A percentile compares a stretch with the other conserved stretches of the same genome.
These are phyloP conservation scores for Ploettnerulaceae sp. DNA, from an alignment of 2,329 filamentous ascomycete genomes.

Conservation along the genomic window DNA sequence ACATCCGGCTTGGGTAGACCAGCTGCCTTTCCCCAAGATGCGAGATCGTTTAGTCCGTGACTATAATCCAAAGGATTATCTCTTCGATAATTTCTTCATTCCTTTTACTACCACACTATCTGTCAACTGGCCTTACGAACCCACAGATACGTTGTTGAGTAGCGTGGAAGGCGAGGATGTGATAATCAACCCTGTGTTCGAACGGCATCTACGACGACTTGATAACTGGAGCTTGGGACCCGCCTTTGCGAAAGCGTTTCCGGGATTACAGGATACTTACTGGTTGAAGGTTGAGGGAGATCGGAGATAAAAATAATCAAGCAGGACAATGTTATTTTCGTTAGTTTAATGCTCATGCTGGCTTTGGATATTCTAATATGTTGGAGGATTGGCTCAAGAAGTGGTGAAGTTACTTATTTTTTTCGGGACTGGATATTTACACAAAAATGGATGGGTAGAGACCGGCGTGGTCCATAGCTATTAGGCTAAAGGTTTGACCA, in stretches of 20 bases:
- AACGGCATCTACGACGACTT: conserved; percentile 68
- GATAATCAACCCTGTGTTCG: conserved; percentile 81
- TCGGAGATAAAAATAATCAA: too few relatives aligned
- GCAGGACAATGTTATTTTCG: too few relatives aligned
- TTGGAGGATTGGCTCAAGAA: too few relatives aligned
- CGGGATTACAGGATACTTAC: conserved; percentile 46
- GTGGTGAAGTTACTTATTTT: too few relatives aligned
- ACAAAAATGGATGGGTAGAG: too few relatives aligned
- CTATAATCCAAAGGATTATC: conserved; percentile 46
- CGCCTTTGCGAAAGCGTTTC: conserved; percentile 61
- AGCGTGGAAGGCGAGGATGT: conserved; percentile 57
- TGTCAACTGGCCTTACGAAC: conserved; percentile 81
- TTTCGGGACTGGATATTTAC: too few relatives aligned
- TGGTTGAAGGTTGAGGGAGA: conserved; percentile 28
- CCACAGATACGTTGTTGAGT: conserved; percentile 61
- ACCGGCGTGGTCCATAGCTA: too few relatives aligned
- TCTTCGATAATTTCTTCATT: conserved; percentile 79
- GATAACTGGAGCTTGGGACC: conserved; percentile 79
- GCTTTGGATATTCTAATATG: too few relatives aligned
- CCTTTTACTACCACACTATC: conserved; percentile 72
- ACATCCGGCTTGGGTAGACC: conserved; percentile 80
- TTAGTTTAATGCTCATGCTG: too few relatives aligned
- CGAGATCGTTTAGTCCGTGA: conserved; percentile 58
- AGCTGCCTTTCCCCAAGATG: conserved; percentile 74
- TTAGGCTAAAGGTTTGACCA: too few relatives aligned